These are phyloP conservation scores for Kurtzmaniella fragi DNA, from an alignment of 805 yeast species.

Conservation along the genomic window DNA sequence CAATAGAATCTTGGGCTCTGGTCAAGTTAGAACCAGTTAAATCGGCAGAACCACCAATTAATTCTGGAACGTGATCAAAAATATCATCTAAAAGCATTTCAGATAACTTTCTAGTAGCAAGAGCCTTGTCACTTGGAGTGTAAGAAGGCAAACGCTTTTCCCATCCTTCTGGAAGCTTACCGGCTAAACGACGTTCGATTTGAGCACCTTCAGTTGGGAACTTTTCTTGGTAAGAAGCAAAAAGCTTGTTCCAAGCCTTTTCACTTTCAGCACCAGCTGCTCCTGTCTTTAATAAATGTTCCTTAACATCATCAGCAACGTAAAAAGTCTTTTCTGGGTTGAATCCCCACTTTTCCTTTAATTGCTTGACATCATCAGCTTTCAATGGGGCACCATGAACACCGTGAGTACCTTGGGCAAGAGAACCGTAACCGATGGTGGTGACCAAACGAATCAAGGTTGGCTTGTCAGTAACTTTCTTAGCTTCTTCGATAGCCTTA, in stretches of 20 bases:
- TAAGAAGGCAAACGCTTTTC: constrained; percentile 70
- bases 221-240: constrained; percentile 57
- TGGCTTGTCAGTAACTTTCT: constrained; percentile 77
- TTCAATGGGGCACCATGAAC: constrained; percentile 97
- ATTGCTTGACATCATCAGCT: constrained; percentile 84
- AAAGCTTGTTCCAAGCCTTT: constrained; percentile 66
- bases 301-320: constrained; percentile 81
- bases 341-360: constrained; percentile 82
- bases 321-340: constrained; percentile 75
- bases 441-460: constrained; percentile 84
- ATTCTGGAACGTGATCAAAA: constrained; percentile 69
- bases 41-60: constrained; percentile 98
- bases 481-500: constrained; percentile 76
- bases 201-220: constrained; percentile 80
- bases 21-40: constrained; percentile 96
- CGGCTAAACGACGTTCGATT: constrained; percentile 68
- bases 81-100: constrained; percentile 70
- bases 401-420: constrained; percentile 75
- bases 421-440: constrained; percentile 91
- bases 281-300: constrained; percentile 54
- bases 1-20: constrained; percentile 75
- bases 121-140: constrained; percentile 71
- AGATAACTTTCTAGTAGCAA: constrained; percentile 92
- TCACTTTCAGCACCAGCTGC: constrained; percentile 63
- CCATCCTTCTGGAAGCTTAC: constrained; percentile 83